Base-by-base conservation (phyloP, 2,329 filamentous ascomycete species). In the Cytospora piceicola region DNA sequence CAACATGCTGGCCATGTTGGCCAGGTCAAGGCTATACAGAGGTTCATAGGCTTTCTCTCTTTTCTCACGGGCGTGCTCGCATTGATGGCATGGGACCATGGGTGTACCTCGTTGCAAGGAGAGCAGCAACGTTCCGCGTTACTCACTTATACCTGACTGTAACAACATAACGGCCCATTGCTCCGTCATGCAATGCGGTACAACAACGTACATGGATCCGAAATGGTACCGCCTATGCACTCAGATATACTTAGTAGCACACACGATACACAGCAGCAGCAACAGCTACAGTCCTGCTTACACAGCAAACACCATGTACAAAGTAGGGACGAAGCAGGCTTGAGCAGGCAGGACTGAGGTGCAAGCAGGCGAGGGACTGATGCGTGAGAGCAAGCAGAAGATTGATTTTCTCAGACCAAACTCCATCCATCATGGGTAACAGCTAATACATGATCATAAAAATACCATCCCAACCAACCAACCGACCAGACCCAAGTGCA, bases 401-500 rank as follows among this genome's bases (percentile, higher is more conserved):
- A 49, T 2, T 24, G 6, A 24, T 49, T 49, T 24, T 24, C 12
- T 20, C 12, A 6, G 46, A 49, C 6, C 46, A 49, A 24, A 49
- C 46, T 49, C 46, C 46, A 24, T 49, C 46, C 46, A 49, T 49
- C 46, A 49, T 49, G 46, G 22, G 46, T 49, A 22, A 49, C 22
- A 49, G 22, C 9, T 49, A 22, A 49, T n/a, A 22, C 22, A 49
- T 22, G 8, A 9, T 11, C 20, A 46, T 22, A 46, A 22, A 46
- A 46, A 22, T 22, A 34, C 11, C 34, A 36, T 15, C 34, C 34
- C 11, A 22, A 24, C 20, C 9, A 3, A 24, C 46, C n/a, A 24
- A 22, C n/a, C n/a, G 24, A 24, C 4, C 46, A 22, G 24, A 20
- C 46, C 46, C n/a, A 49, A 49, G n/a, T 24, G n/a, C 46, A 49